Evolutionary conservation across 768 basidiomycete species (phyloP).

Genomic region (Sistotremastrum niveocremeum): DNA sequence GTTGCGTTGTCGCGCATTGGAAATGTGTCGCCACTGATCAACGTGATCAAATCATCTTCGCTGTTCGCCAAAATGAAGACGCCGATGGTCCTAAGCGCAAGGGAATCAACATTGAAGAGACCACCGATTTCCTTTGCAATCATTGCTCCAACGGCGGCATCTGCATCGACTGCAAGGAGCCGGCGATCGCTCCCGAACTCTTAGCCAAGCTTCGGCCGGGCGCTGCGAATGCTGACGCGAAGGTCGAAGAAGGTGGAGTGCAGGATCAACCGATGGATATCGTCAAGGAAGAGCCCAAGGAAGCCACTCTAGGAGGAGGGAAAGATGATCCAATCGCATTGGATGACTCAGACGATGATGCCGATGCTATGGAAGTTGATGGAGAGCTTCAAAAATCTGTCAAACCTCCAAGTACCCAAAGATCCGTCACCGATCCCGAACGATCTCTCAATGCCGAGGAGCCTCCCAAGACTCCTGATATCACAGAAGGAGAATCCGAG

Average conservation of each 20-base stretch:
- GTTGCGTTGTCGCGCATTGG: constrained; percentile 70
- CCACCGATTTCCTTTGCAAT: constrained; percentile 71
- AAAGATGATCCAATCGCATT: constrained; percentile 21
- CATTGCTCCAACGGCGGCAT: constrained; percentile 60
- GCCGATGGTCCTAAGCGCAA: constrained; percentile 29
- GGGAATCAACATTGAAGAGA: constrained; percentile 37
- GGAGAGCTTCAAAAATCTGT: neutral
- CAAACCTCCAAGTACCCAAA: too few relatives aligned
- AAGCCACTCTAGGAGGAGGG: too few relatives aligned
- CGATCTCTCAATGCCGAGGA: constrained; percentile 8
- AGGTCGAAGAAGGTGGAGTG: neutral
- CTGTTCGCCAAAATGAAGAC: constrained; percentile 30
- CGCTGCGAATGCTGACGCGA: constrained; percentile 2
- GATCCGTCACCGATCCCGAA: too few relatives aligned
- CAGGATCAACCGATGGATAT: too few relatives aligned
- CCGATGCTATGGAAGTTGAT: constrained; percentile 7
- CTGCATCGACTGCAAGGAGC: constrained; percentile 64
- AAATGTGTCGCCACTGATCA: constrained; percentile 51
- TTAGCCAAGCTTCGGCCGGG: constrained; percentile 11
- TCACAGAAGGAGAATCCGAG: too few relatives aligned
- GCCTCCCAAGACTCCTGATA: constrained; percentile 15
- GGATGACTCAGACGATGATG: constrained; percentile 15
- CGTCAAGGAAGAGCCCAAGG: too few relatives aligned
- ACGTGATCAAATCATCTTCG: constrained; percentile 60
- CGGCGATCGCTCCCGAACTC: constrained; percentile 35